phyloP scores from a whole-genome alignment of 2,329 filamentous ascomycete species.

The Fusarium lateritium region DNA sequence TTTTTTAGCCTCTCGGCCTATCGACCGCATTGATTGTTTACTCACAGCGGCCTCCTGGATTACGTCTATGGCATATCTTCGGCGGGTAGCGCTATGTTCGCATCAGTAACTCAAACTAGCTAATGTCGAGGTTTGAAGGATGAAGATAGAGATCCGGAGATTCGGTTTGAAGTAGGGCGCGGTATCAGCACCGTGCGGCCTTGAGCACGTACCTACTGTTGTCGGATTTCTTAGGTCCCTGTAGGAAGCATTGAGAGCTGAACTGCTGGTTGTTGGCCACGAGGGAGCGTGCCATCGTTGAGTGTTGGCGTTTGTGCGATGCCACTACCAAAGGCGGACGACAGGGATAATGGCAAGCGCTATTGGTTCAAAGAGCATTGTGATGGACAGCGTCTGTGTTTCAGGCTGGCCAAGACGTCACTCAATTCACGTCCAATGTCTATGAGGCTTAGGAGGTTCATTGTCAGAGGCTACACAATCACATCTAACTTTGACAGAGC shows the following conservation, averaged over 20 bases:
- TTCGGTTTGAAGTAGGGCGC: not conserved
- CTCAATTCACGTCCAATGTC: not conserved
- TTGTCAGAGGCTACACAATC: not conserved
- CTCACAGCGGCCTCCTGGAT: not conserved
- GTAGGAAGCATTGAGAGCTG: conserved; percentile 12
- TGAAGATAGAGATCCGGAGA: not conserved
- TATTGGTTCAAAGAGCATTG: conserved; percentile 26
- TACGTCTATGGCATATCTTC: not conserved
- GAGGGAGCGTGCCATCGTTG: conserved; percentile 27
- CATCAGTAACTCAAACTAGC: not conserved
- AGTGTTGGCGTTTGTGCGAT: conserved; percentile 24
- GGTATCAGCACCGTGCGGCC: conserved; percentile 25
- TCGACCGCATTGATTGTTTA: not conserved
- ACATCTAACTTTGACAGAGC: not conserved
- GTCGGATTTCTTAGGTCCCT: conserved; percentile 2
- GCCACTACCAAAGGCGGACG: conserved; percentile 16
- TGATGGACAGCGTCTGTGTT: conserved; percentile 44
- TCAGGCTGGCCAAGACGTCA: conserved; percentile 34
- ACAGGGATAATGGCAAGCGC: conserved; percentile 20
- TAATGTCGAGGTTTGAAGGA: not conserved
- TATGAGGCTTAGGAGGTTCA: not conserved
- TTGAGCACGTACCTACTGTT: conserved; percentile 6
- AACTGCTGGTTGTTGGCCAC: conserved; percentile 13
- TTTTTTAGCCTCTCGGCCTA: not conserved
- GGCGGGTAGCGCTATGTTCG: not conserved